Conservation (phyloP, 2,329 filamentous ascomycete species). For the Fusarium keratoplasticum region DNA sequence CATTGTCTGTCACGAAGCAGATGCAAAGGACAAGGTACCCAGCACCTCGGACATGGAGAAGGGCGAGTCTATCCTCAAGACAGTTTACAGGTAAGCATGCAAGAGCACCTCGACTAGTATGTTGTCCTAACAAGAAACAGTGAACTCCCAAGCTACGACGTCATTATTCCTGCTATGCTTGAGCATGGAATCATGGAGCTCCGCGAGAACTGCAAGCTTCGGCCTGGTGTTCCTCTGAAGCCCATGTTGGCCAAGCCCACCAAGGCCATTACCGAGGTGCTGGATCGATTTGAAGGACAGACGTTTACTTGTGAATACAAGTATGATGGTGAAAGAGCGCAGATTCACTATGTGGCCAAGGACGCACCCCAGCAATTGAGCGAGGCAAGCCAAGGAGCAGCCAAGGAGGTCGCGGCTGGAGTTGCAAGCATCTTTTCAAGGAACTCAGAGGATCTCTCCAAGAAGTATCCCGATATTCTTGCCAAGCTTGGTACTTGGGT, state of each 20-base stretch:
- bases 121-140: constrained; percentile 62
- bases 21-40: constrained; percentile 75
- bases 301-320: constrained; percentile 99
- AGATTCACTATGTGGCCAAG: constrained; percentile 95
- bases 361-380: constrained; percentile 78
- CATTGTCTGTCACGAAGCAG: constrained; percentile 83
- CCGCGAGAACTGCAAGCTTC: constrained; percentile 86
- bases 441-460: constrained; percentile 96
- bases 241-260: constrained; percentile 99
- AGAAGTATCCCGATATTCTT: constrained; percentile 97
- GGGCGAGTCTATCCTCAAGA: constrained; percentile 88
- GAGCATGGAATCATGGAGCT: constrained; percentile 87
- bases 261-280: constrained; percentile 96
- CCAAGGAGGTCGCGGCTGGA: constrained; percentile 76
- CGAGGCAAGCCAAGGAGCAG: constrained; percentile 68
- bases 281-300: constrained; percentile 95
- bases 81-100: constrained; percentile 79
- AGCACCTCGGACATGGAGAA: constrained; percentile 82
- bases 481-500: constrained; percentile 90
- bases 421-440: constrained; percentile 95
- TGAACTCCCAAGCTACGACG: constrained; percentile 93
- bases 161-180: constrained; percentile 91
- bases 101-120: not conserved
- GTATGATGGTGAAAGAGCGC: constrained; percentile 97
- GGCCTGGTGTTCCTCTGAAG: constrained; percentile 93